phyloP scores from a whole-genome alignment of 192 early-diverging fungal species.

The Linderina pennispora region DNA sequence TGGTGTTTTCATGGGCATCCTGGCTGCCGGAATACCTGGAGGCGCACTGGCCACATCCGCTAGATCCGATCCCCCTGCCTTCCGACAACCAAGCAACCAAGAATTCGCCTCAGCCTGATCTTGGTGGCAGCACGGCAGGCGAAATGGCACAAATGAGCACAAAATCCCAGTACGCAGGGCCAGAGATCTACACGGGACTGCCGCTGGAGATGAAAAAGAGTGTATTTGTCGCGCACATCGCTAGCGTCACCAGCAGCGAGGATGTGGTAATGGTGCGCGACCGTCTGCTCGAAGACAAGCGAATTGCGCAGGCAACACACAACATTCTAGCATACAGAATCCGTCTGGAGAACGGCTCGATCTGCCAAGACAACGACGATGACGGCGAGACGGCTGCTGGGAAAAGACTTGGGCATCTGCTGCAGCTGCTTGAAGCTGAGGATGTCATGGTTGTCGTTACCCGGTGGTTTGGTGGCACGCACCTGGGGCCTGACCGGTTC shows the following conservation, averaged over 20 bases:
- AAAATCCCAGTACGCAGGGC: too few species aligned
- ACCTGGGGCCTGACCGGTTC: slow-evolving; percentile 80
- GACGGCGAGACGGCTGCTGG: slow-evolving; percentile 94
- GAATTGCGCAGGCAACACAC: slow-evolving; percentile 81
- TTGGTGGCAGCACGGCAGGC: background rate
- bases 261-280: slow-evolving; percentile 48
- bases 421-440: slow-evolving; percentile 65
- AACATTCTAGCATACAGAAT: slow-evolving; percentile 89
- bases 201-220: slow-evolving; percentile 74
- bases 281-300: slow-evolving; percentile 58
- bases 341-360: slow-evolving; percentile 31
- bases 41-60: slow-evolving; percentile 26
- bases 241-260: slow-evolving; percentile 48
- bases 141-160: too few species aligned
- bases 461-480: slow-evolving; percentile 86
- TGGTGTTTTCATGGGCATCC: slow-evolving; percentile 35
- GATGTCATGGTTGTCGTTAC: slow-evolving; percentile 79
- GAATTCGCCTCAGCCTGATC: slow-evolving; percentile 4
- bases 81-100: slow-evolving; percentile 8
- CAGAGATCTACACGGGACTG: slow-evolving; percentile 50
- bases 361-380: slow-evolving; percentile 81
- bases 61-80: slow-evolving; percentile 29
- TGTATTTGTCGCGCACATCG: slow-evolving; percentile 79
- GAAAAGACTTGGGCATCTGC: slow-evolving; percentile 70
- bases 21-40: slow-evolving; percentile 36